These are phyloP conservation scores for Zymoseptoria brevis DNA, from an alignment of 2,329 filamentous ascomycete genomes.

Conservation along the genomic window DNA sequence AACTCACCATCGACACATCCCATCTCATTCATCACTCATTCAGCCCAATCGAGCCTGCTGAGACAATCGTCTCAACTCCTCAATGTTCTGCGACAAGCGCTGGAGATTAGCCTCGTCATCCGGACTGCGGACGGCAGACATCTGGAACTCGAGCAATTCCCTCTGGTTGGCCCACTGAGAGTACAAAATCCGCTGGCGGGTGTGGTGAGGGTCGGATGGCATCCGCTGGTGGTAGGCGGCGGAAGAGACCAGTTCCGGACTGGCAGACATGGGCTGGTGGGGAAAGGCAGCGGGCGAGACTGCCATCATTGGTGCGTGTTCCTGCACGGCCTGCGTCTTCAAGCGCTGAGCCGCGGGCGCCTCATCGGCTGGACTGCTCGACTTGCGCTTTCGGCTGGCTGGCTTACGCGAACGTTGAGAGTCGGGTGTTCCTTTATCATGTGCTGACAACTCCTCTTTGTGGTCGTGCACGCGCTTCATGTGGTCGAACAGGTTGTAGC, in stretches of 20 bases:
- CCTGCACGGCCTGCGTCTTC: constrained; percentile 8
- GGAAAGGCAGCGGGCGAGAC: constrained; percentile 3
- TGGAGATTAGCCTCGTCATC: constrained; percentile 20
- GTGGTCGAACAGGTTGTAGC: constrained; percentile 94
- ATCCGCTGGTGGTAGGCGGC: background rate
- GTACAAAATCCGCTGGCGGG: constrained; percentile 13
- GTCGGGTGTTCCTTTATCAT: constrained; percentile 4
- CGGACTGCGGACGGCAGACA: constrained; percentile 19
- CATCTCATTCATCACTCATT: constrained; percentile 3
- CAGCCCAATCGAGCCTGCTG: constrained; percentile 23
- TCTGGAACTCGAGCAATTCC: constrained; percentile 19
- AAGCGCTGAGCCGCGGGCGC: constrained; percentile 16
- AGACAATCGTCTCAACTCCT: constrained; percentile 20
- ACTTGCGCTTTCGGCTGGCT: constrained; percentile 24
- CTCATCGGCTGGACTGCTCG: constrained; percentile 12
- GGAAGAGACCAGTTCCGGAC: background rate
- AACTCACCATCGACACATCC: background rate
- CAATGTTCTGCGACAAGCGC: constrained; percentile 19
- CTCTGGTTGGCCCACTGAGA: constrained; percentile 23
- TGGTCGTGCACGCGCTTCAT: constrained; percentile 87
- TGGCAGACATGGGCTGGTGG: background rate
- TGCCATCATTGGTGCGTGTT: constrained; percentile 6
- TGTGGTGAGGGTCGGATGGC: constrained; percentile 3
- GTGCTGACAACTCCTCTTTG: constrained; percentile 24
- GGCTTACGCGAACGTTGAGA: constrained; percentile 13